Base-by-base conservation (phyloP, 1,284 basidiomycete genomes). In the Cronartium quercuum region DNA sequence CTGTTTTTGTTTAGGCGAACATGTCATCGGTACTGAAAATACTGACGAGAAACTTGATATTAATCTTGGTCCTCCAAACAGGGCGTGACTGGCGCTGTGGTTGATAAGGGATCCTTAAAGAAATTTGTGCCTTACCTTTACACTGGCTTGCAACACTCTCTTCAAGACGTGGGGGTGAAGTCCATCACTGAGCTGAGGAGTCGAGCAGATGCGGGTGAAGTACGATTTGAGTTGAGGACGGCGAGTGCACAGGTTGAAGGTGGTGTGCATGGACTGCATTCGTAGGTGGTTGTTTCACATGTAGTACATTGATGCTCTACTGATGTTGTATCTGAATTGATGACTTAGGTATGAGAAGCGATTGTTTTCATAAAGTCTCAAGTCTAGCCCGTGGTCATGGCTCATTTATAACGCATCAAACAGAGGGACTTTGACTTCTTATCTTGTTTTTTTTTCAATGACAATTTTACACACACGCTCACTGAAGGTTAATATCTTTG, bases 191-290 rank as follows among this genome's bases (percentile, higher is more conserved):
- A 86, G 78, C 84, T 98, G 66, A 85, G 87, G 79, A 83, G 84
- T 24, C 87, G 86, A 13, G 91, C 92, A 0, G 83, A 81, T 44
- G 83, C 83, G 12, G 91, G 91, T 34, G 83, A 82, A 69, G 90
- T 97, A 41, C 84, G 94, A 77, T 98, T 98, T 81, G 95, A 98
- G 86, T 82, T 97, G 78, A 88, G 95, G 79, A 98, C 95, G 10
- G 91, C 94, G 21, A 92, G 90, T 79, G 95, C 95, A 29, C 95
- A 98, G 85, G 85, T 96, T 66, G 95, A 98, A 84, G 95, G 95
- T 69, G 92, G 92, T 57, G 94, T 97, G 24, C 92, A 96, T 84
- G 94, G 94, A 18, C 83, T 94, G 78, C 90, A 94, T 83, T 92
- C 90, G 87, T 90, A 79, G 83, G 86, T 85, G n/a, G 6, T 68